Evolutionary conservation across 2,329 filamentous ascomycete genomes (phyloP), one percentile per base, ranked within the genome.

Genomic region (Nemania abortiva): DNA sequence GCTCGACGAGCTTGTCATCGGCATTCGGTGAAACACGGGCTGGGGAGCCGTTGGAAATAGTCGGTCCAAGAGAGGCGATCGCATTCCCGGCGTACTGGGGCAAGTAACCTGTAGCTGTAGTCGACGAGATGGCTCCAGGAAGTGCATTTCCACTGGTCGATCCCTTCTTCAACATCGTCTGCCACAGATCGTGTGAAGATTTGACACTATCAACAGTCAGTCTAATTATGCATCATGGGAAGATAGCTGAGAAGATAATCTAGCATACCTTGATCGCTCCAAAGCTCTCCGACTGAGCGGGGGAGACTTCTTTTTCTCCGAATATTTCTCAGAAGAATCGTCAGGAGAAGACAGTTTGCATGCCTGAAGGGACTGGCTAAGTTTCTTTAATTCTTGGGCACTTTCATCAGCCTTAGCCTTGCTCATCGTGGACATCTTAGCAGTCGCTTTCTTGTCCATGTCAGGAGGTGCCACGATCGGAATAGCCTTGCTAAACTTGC

Each of bases 21-120:
- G 59, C 68, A 59, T 70, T 72, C 58, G 70, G 65, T 11, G 77
- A 74, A 18, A 63, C 63, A 57, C 80, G 81, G 59, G 78, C 72
- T 31, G 75, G 63, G 52, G 81, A 78, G 27, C 74, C 73, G 27
- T 79, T 77, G 22, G 71, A 81, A 56, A 84, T 81, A 24, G 82
- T 76, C 18, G 85, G 84, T 10, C 81, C 79, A 22, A 86, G 79
- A 55, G 84, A 87, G 24, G 86, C 85, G 10, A 85, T 84, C 24
- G 86, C 86, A 73, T 87, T 80, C 20, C 86, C 86, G 10, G 81
- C 77, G 65, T 86, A 88, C 37, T 87, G 84, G 18, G 86, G 87
- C 54, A 89, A 77, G 52, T 85, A 82, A n/a, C 86, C 87, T 31
- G 84, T 85, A 7, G 84, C 86, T 13, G 85, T 88, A 53, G 83